phyloP scores from a whole-genome alignment of 495 filamentous ascomycete species.

The Penicillium odoratum region DNA sequence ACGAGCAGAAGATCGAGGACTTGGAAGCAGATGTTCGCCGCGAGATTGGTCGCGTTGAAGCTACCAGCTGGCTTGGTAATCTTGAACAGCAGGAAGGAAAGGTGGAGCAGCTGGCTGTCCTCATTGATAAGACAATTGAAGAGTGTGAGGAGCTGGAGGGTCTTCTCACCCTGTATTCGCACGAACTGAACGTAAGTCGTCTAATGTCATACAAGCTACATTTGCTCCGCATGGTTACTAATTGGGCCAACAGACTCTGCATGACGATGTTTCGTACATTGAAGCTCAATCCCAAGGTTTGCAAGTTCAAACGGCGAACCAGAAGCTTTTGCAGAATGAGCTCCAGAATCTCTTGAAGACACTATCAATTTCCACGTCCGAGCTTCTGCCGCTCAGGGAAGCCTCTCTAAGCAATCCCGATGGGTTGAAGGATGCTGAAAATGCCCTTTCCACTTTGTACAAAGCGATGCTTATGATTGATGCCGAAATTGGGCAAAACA shows the following conservation, averaged over 20 bases:
- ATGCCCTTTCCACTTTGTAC: constrained; percentile 75
- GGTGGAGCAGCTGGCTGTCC: constrained; percentile 73
- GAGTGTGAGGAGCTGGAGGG: constrained; percentile 97
- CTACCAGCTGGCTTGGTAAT: constrained; percentile 86
- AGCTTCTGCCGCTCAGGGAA: constrained; percentile 70
- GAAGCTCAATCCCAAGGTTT: constrained; percentile 95
- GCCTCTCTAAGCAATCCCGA: constrained; percentile 69
- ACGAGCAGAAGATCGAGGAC: constrained; percentile 73
- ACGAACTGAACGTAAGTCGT: constrained; percentile 81
- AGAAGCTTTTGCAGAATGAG: constrained; percentile 89
- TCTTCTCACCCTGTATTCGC: constrained; percentile 86
- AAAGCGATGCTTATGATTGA: constrained; percentile 96
- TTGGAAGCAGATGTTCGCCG: constrained; percentile 80
- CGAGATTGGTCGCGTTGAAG: constrained; percentile 86
- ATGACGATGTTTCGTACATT: constrained; percentile 94
- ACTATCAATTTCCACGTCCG: constrained; percentile 75
- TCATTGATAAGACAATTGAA: constrained; percentile 83
- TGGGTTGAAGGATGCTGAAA: constrained; percentile 75
- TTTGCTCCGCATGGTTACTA: not conserved
- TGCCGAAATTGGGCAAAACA: constrained; percentile 63
- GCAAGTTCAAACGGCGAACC: constrained; percentile 95
- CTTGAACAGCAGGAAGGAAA: constrained; percentile 89
- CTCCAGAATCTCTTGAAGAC: constrained; percentile 78
- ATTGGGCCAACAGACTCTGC: constrained; percentile 66
- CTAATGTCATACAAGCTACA: not conserved